A percentile compares a stretch with the other conserved stretches of the same genome.
Conservation (phyloP, 495 filamentous ascomycete genomes). For the Neurospora sp. region DNA sequence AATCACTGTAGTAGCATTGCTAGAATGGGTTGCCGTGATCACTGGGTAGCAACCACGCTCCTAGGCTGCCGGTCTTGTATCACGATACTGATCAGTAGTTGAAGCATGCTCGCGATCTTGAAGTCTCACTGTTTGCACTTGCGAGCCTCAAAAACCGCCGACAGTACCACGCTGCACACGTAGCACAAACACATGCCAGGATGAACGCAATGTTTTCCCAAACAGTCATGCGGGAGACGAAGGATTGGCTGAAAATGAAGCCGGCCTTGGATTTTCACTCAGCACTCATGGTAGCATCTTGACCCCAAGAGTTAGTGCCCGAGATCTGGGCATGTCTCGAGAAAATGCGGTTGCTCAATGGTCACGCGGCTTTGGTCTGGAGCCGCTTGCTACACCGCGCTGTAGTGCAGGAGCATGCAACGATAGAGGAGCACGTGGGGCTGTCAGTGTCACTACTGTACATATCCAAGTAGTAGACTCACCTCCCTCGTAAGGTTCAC, state of each 20-base stretch:
- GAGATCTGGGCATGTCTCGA: neutral
- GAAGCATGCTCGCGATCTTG: neutral
- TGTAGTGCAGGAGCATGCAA: neutral
- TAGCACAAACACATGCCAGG: neutral
- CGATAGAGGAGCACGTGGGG: neutral
- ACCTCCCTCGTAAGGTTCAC: neutral
- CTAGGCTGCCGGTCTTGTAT: neutral
- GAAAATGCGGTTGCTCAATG: neutral
- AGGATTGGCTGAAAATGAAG: neutral
- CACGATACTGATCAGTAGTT: neutral
- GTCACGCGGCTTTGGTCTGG: neutral
- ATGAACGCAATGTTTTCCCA: neutral
- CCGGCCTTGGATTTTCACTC: neutral
- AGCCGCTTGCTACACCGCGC: neutral
- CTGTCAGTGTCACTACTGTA: neutral
- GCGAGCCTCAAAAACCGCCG: neutral
- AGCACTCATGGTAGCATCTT: neutral
- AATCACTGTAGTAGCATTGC: neutral
- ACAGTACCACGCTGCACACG: neutral
- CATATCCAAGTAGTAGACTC: neutral
- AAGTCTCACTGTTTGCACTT: neutral
- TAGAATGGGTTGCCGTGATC: neutral
- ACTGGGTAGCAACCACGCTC: neutral
- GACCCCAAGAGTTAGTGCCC: neutral
- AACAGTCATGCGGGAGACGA: neutral